These are phyloP conservation scores for Scedosporium boydii DNA, from an alignment of 2,329 filamentous ascomycete genomes.

Conservation along the genomic window DNA sequence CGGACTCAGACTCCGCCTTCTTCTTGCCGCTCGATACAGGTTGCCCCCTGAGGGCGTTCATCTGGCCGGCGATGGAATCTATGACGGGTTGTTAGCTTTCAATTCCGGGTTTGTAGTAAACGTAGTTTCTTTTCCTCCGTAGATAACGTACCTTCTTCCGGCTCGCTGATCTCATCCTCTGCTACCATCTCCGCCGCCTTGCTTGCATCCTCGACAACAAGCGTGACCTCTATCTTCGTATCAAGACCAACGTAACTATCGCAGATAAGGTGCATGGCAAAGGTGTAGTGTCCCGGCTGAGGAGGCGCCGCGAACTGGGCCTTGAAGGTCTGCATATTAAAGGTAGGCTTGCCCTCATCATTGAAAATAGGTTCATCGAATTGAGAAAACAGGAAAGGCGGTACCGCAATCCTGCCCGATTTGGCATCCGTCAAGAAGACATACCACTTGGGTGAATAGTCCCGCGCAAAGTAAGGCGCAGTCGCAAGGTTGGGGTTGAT, in stretches of 20 bases:
- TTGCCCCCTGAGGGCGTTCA: slow-evolving; percentile 75
- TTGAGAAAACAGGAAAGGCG: slow-evolving; percentile 86
- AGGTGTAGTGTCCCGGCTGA: slow-evolving; percentile 85
- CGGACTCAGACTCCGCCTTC: slow-evolving; percentile 46
- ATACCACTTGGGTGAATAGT: slow-evolving; percentile 86
- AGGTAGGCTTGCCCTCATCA: slow-evolving; percentile 75
- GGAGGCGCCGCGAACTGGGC: slow-evolving; percentile 94
- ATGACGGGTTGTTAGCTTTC: slow-evolving; percentile 16
- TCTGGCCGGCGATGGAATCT: slow-evolving; percentile 88
- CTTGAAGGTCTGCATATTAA: slow-evolving; percentile 91
- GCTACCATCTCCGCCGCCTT: slow-evolving; percentile 72
- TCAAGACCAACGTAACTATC: slow-evolving; percentile 95
- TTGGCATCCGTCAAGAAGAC: slow-evolving; percentile 91
- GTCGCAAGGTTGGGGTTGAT: slow-evolving; percentile 78
- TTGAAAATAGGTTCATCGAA: slow-evolving; percentile 87
- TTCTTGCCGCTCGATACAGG: slow-evolving; percentile 44
- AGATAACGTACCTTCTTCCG: slow-evolving; percentile 75
- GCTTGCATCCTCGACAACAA: slow-evolving; percentile 80
- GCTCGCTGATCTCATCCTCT: slow-evolving; percentile 95
- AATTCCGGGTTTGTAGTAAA: slow-evolving; percentile 1
- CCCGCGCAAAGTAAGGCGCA: slow-evolving; percentile 81
- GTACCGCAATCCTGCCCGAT: slow-evolving; percentile 91
- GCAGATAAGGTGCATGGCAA: slow-evolving; percentile 87
- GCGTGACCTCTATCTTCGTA: slow-evolving; percentile 78
- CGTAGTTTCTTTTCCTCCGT: background rate